phyloP scores from a whole-genome alignment of 2,329 filamentous ascomycete genomes.

The Penicillium oxalicum region DNA sequence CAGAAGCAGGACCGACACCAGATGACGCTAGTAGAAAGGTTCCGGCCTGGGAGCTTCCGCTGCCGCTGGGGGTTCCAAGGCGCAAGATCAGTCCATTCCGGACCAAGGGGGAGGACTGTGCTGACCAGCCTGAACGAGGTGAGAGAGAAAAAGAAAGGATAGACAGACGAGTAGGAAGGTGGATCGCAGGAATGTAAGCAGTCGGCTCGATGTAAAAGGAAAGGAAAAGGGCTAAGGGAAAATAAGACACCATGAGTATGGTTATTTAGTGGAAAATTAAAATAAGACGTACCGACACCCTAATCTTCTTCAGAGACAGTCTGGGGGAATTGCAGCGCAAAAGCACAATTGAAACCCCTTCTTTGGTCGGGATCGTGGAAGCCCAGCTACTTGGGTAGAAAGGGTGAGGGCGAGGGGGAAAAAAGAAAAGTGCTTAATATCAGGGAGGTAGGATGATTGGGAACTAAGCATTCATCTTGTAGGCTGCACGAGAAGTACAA shows the following conservation, averaged over 20 bases:
- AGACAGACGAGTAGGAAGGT: no score
- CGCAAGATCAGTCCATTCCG: not conserved
- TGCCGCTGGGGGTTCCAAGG: not conserved
- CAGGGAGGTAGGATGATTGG: not conserved
- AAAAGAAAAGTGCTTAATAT: not conserved
- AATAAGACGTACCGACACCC: not conserved
- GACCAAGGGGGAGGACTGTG: not conserved
- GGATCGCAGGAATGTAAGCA: no score
- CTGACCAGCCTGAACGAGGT: not conserved
- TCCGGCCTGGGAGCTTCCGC: no score
- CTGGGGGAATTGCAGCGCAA: not conserved
- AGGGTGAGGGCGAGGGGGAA: not conserved
- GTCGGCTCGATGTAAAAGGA: not conserved
- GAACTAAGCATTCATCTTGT: no score
- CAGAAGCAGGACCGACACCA: not conserved
- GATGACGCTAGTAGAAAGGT: conserved; percentile 9
- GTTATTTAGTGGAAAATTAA: conserved; percentile 2
- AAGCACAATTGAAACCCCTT: not conserved
- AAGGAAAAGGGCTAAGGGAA: not conserved
- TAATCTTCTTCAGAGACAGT: no score
- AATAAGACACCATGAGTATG: not conserved
- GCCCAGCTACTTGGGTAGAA: conserved; percentile 12
- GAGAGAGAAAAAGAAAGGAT: no score
- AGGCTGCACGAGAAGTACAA: no score
- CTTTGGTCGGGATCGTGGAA: conserved; percentile 3